A percentile compares a stretch with the other conserved stretches of the same genome.
These are phyloP conservation scores for Daldinia sp. DNA, from an alignment of 2,329 filamentous ascomycete species.

Conservation along the genomic window DNA sequence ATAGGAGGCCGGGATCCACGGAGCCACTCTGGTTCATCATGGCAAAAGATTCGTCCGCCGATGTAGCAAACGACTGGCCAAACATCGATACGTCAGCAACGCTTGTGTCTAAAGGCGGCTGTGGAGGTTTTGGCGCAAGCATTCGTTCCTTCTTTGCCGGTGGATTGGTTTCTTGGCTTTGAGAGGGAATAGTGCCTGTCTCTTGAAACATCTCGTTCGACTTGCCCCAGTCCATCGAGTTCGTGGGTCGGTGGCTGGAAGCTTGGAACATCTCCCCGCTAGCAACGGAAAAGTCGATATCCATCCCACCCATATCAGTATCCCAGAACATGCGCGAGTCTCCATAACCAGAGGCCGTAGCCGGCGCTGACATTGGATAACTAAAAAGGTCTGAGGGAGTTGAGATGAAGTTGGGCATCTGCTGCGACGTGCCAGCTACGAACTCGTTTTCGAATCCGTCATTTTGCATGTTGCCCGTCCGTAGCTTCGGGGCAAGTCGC, in stretches of 20 bases:
- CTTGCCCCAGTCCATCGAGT: slow-evolving; percentile 69
- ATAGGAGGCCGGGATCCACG: slow-evolving; percentile 71
- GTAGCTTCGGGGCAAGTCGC: slow-evolving; percentile 65
- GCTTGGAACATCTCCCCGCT: slow-evolving; percentile 60
- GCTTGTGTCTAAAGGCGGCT: slow-evolving; percentile 56
- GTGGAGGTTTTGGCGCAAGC: slow-evolving; percentile 64
- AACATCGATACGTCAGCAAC: slow-evolving; percentile 56
- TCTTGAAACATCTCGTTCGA: slow-evolving; percentile 68
- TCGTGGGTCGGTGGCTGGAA: slow-evolving; percentile 60
- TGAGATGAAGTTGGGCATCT: slow-evolving; percentile 61
- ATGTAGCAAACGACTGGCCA: slow-evolving; percentile 57
- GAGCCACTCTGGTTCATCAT: slow-evolving; percentile 60
- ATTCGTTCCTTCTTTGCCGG: slow-evolving; percentile 58
- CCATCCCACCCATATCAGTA: slow-evolving; percentile 67
- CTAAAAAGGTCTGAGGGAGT: slow-evolving; percentile 68
- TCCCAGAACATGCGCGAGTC: slow-evolving; percentile 68
- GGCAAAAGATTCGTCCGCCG: slow-evolving; percentile 65
- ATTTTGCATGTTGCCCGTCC: slow-evolving; percentile 66
- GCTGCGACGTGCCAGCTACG: slow-evolving; percentile 60
- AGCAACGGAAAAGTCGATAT: slow-evolving; percentile 67
- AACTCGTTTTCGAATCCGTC: slow-evolving; percentile 68
- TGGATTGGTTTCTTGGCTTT: slow-evolving; percentile 54
- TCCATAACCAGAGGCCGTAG: slow-evolving; percentile 59
- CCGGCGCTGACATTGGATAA: slow-evolving; percentile 71
- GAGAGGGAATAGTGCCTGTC: slow-evolving; percentile 52